These are phyloP conservation scores for Trichoderma gracile DNA, from an alignment of 2,329 filamentous ascomycete species.

Conservation along the genomic window DNA sequence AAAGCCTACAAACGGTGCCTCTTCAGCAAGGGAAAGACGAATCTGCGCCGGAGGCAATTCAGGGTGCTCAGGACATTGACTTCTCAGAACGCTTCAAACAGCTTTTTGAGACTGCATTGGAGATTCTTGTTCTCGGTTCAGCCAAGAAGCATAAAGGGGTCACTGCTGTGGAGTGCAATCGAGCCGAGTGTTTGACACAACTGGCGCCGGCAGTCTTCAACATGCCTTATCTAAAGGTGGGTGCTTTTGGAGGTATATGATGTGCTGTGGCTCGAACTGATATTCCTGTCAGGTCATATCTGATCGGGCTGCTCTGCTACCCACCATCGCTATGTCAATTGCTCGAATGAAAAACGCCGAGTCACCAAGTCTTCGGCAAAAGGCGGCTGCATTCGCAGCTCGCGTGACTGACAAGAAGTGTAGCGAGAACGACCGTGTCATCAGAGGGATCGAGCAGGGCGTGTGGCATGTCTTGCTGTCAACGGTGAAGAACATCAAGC, in stretches of 20 bases:
- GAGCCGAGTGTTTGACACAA: conserved; percentile 31
- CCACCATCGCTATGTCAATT: conserved; percentile 37
- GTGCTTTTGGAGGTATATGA: neutral
- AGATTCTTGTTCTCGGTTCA: conserved; percentile 34
- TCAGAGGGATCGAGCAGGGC: conserved; percentile 28
- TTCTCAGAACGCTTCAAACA: neutral
- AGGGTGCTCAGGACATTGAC: neutral
- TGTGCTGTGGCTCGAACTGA: conserved; percentile 17
- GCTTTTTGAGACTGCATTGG: conserved; percentile 31
- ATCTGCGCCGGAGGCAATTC: neutral
- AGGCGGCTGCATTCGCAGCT: conserved; percentile 28
- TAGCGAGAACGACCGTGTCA: neutral
- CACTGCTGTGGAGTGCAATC: conserved; percentile 26
- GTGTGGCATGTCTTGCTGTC: conserved; percentile 34
- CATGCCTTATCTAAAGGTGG: conserved; percentile 40
- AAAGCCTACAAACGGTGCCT: conserved; percentile 28
- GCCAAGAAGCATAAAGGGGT: conserved; percentile 31
- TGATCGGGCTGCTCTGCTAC: conserved; percentile 33
- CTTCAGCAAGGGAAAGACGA: no score
- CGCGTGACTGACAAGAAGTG: neutral
- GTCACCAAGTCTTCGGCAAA: conserved; percentile 39
- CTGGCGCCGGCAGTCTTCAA: conserved; percentile 43
- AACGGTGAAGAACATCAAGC: conserved; percentile 23
- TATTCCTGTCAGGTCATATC: conserved; percentile 30
- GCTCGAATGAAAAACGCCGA: conserved; percentile 39